Evolutionary conservation across 2,329 filamentous ascomycete genomes (phyloP), one percentile per base, ranked within the genome.

Genomic region (Phaeosphaeriaceae sp.): DNA sequence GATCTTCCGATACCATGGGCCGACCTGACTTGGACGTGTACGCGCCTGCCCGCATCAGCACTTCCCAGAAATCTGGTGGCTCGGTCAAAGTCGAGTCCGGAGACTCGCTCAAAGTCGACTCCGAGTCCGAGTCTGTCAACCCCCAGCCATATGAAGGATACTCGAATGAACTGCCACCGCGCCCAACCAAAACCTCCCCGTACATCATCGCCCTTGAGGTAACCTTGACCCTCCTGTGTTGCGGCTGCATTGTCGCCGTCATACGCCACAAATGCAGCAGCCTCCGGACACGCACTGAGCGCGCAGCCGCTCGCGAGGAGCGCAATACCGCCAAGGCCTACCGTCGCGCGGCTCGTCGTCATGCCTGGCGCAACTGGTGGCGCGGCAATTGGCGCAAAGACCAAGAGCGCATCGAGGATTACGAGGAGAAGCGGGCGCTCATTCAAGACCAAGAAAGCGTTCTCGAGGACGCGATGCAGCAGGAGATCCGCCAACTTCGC

Each of bases 271-370:
- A 82, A 61, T 86, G 80, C 60, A 80, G 81, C 64, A 82, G 82
- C 52, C 78, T 81, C 23, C 81, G 84, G 30, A 81, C 79, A 28
- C 81, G 82, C 57, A 83, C 81, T 13, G 85, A 87, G 57, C 79
- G 84, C 24, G 80, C 83, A 9, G 84, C 85, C 17, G 77, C 81
- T 46, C 80, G 80, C 15, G 85, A 88, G 75, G 85, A 88, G 71
- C 80, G 85, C 52, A 77, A 80, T 28, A 83, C 81, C 26, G 82
- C 78, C 11, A 78, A 81, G 13, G 79, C 82, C 8, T 88, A 88
- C 65, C 81, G 81, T 46, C 79, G 81, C 30, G 84, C 85, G 28
- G 85, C 85, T 21, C 80, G 83, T 22, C 76, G 81, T 28, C 83
- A 85, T 49, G 78, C 80, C 43, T 82, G 83, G 78, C 77, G 79